These are phyloP conservation scores for Pseudonitzschia multiseries DNA, from an alignment of 108 stramenopile species.

Conservation along the genomic window DNA sequence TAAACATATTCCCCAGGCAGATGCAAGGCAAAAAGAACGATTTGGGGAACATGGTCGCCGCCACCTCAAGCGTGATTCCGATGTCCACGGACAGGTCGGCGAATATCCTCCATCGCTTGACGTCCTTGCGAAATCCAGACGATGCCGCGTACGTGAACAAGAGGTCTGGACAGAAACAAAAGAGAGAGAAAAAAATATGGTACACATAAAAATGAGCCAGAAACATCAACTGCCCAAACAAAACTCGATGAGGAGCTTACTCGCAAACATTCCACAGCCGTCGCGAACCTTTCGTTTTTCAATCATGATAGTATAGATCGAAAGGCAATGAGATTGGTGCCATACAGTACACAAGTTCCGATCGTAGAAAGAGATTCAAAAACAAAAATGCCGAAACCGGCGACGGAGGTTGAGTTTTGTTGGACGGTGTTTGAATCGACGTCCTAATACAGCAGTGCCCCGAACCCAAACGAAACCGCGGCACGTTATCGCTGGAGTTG, in stretches of 20 bases:
- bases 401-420: no score
- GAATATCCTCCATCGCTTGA: conserved; percentile 81
- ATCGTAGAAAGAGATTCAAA: background rate
- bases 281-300: conserved; percentile 46
- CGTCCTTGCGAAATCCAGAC: conserved; percentile 58
- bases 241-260: conserved; percentile 4
- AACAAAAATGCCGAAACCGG: no score
- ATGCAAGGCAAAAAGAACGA: conserved; percentile 69
- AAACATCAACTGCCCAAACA: background rate
- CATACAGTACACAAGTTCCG: background rate
- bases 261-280: conserved; percentile 79
- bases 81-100: conserved; percentile 81
- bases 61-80: conserved; percentile 78
- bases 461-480: no score
- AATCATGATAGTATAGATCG: background rate
- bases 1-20: conserved; percentile 76
- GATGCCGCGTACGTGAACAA: conserved; percentile 74
- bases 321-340: background rate
- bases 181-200: background rate
- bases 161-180: conserved; percentile 19
- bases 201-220: background rate
- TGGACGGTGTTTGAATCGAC: no score
- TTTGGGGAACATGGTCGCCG: conserved; percentile 47
- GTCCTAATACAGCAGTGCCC: no score
- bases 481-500: no score